phyloP scores from a whole-genome alignment of 306 rosid species.

The Sicyos baderoa region DNA sequence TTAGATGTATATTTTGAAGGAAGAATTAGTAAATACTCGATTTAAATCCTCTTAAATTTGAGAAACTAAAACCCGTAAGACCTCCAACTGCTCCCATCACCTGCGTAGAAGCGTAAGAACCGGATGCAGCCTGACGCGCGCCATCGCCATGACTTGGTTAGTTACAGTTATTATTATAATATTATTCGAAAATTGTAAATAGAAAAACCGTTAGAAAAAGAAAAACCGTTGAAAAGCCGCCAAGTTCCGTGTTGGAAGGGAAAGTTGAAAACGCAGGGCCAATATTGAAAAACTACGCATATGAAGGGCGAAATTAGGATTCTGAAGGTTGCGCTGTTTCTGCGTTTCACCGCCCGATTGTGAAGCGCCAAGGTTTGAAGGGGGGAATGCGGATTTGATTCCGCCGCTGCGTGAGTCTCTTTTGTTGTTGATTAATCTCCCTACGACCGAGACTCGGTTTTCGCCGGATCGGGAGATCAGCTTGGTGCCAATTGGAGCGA shows the following conservation, averaged over 20 bases:
- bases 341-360: slow-evolving; percentile 20
- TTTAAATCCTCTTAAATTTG: too few species aligned
- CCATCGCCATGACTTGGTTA: too few species aligned
- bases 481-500: neutral
- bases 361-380: slow-evolving; percentile 14
- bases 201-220: neutral
- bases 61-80: too few species aligned
- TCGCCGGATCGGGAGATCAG: slow-evolving; percentile 18
- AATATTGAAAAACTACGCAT: neutral
- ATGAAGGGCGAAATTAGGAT: neutral
- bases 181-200: too few species aligned
- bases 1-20: too few species aligned
- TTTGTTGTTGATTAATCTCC: neutral
- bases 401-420: neutral
- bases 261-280: neutral
- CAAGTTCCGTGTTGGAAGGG: neutral
- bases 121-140: too few species aligned
- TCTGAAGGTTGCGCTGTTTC: slow-evolving; percentile 10
- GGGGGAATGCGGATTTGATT: neutral
- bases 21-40: too few species aligned
- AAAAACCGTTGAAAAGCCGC: slow-evolving; percentile 20
- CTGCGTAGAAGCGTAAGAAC: too few species aligned
- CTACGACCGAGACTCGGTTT: slow-evolving; percentile 5
- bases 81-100: too few species aligned
- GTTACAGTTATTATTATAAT: too few species aligned